Evolutionary conservation across 805 yeast species (phyloP), one percentile per base, ranked within the genome.

Genomic region (Schwanniomyces pseudopolymorphus): DNA sequence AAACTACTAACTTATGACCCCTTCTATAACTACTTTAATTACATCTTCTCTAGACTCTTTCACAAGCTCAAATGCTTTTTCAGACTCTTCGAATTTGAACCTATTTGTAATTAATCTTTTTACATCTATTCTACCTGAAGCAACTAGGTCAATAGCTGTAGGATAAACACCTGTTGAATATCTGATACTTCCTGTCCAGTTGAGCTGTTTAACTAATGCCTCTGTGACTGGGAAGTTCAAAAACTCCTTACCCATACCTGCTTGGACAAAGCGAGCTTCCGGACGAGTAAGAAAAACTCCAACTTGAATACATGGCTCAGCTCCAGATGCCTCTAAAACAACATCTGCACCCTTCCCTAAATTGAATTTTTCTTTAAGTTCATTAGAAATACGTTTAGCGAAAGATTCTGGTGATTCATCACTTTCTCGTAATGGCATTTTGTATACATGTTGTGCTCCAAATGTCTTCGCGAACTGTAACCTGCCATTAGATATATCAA

Each of bases 341-440:
- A 68, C 69, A 13, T 58, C 55, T 27, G 56, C 58, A 51, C 53
- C 43, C 8, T 61, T 50, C 4, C 63, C 66, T 39, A 39, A 39
- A 13, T 39, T 25, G 42, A 66, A 66, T 22, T 57, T 47, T 43
- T 62, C 51, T 45, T 58, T 63, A 22, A 55, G 49, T 4, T 48
- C 46, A 10, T 40, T 25, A 17, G 35, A 24, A 25, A 36, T 43
- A 35, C 44, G 26, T 11, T 33, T 25, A 33, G 51, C 31, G 33
- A 52, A 52, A 2, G 47, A 49, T 44, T 52, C 54, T 16, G 31
- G 40, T 6, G 36, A 31, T 47, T 55, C 56, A 13, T 38, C 41
- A 9, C 47, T 52, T 13, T 28, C 25, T 33, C 43, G 52, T 31
- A 47, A 42, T 8, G 57, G 55, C 52, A 55, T 50, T 42, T 50